phyloP scores from a whole-genome alignment of 768 basidiomycete genomes.

The Boletus insuetus region DNA sequence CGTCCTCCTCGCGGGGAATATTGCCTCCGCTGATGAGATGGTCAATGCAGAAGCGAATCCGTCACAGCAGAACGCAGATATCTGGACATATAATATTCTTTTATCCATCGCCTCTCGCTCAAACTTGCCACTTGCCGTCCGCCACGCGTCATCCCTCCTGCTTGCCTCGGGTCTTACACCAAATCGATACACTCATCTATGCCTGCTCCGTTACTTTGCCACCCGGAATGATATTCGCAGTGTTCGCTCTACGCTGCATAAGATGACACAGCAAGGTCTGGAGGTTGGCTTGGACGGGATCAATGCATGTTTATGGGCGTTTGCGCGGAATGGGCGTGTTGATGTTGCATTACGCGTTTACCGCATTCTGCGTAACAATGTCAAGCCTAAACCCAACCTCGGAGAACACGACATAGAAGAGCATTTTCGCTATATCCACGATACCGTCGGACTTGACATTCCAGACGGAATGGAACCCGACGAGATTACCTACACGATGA shows the following conservation, averaged over 20 bases:
- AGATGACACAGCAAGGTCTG: conserved; percentile 49
- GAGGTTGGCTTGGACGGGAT: conserved; percentile 62
- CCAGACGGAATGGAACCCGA: conserved; percentile 50
- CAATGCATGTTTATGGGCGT: conserved; percentile 73
- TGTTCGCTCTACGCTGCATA: conserved; percentile 53
- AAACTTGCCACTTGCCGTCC: conserved; percentile 39
- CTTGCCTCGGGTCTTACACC: conserved; percentile 51
- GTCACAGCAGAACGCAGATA: conserved; percentile 48
- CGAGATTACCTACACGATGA: conserved; percentile 59
- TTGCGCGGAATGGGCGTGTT: conserved; percentile 47
- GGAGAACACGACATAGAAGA: conserved; percentile 36
- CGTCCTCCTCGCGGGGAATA: conserved; percentile 21
- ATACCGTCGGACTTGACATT: conserved; percentile 46
- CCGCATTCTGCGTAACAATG: conserved; percentile 56
- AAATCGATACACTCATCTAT: conserved; percentile 60
- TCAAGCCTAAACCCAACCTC: conserved; percentile 34
- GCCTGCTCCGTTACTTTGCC: conserved; percentile 56
- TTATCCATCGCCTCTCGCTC: conserved; percentile 62
- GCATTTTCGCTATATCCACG: conserved; percentile 38
- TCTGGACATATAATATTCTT: conserved; percentile 67
- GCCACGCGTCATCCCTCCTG: conserved; percentile 54
- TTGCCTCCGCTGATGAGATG: conserved; percentile 6
- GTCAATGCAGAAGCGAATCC: conserved; percentile 4
- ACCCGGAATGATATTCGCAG: conserved; percentile 45
- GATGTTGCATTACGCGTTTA: conserved; percentile 64